These are phyloP conservation scores for Colletotrichum scovillei DNA, from an alignment of 2,329 filamentous ascomycete genomes.

Conservation along the genomic window DNA sequence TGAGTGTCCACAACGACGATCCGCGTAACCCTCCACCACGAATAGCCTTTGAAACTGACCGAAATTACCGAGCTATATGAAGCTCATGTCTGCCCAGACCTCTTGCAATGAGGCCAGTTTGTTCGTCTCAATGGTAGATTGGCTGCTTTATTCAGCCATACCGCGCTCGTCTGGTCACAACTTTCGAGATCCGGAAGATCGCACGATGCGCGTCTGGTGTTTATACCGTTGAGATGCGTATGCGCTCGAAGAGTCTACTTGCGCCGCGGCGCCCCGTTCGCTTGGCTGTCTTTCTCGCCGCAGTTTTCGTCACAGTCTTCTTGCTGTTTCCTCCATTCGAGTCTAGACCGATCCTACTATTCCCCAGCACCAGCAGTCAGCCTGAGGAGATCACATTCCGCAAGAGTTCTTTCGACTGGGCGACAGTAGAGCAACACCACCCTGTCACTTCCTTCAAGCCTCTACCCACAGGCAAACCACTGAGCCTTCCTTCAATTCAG, in stretches of 20 bases:
- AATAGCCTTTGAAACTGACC: background rate
- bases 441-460: constrained; percentile 46
- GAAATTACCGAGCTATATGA: constrained; percentile 2
- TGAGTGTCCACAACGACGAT: background rate
- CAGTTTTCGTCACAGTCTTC: background rate
- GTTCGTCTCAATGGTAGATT: background rate
- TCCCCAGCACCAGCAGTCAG: background rate
- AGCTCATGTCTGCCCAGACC: background rate
- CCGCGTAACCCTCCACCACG: constrained; percentile 26
- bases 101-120: background rate
- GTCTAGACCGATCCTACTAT: background rate
- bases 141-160: background rate
- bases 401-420: constrained; percentile 47
- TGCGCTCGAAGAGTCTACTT: background rate
- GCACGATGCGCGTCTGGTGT: background rate
- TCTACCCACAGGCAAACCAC: constrained; percentile 42
- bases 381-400: constrained; percentile 34
- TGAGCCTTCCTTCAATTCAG: constrained; percentile 45
- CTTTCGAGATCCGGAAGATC: background rate
- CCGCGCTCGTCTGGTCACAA: background rate
- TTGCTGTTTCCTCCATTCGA: background rate
- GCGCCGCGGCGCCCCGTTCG: background rate
- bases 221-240: background rate
- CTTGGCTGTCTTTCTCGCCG: background rate
- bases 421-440: constrained; percentile 40